phyloP scores from a whole-genome alignment of 305 asterid genomes.

The Salvia sclarea region DNA sequence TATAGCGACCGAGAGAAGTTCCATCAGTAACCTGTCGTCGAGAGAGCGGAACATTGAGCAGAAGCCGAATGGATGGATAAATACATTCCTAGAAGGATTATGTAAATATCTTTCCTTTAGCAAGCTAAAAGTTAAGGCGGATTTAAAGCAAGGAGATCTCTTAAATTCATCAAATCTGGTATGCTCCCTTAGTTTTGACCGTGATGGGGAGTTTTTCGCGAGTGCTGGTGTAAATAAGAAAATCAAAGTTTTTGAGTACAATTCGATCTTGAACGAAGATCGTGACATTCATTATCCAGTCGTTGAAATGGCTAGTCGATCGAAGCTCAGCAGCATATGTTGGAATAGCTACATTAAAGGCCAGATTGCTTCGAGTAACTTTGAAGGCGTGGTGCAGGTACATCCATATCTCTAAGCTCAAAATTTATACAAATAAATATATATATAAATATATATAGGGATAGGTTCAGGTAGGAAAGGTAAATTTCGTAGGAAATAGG shows the following conservation, averaged over 20 bases:
- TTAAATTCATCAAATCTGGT: constrained; percentile 90
- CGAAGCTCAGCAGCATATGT: constrained; percentile 95
- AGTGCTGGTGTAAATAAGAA: constrained; percentile 97
- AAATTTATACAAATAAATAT: neutral
- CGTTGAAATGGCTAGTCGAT: constrained; percentile 85
- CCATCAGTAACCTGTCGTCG: constrained; percentile 62
- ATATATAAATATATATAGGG: neutral
- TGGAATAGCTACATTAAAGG: constrained; percentile 95
- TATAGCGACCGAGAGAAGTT: constrained; percentile 66
- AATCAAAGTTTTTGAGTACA: constrained; percentile 90
- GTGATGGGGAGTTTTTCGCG: constrained; percentile 95
- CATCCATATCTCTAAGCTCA: neutral
- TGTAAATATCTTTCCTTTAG: constrained; percentile 80
- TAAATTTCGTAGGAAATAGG: too few species aligned
- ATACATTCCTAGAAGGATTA: constrained; percentile 78
- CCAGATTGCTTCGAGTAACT: constrained; percentile 97
- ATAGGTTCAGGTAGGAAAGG: too few species aligned
- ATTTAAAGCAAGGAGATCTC: constrained; percentile 95
- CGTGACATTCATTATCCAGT: constrained; percentile 95
- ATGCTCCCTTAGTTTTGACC: constrained; percentile 93
- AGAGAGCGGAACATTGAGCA: constrained; percentile 52
- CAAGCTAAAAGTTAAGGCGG: constrained; percentile 82
- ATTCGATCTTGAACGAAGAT: constrained; percentile 63
- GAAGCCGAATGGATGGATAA: constrained; percentile 65
- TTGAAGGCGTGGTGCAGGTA: constrained; percentile 98